phyloP scores from a whole-genome alignment of 2,329 filamentous ascomycete species.

The Aaosphaeria arxii region DNA sequence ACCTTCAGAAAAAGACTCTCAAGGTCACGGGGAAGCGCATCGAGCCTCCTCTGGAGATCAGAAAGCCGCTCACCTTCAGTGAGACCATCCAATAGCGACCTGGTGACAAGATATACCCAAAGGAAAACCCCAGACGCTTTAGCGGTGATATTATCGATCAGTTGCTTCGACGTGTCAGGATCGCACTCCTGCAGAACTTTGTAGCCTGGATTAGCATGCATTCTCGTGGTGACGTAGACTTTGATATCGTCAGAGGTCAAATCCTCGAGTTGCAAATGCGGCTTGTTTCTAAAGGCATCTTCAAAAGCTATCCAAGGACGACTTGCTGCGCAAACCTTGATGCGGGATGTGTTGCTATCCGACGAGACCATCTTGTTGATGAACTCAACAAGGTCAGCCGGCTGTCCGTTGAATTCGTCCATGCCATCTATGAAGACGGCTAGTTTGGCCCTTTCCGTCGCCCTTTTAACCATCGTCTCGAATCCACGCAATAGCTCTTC shows the following conservation, averaged over 20 bases:
- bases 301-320: background rate
- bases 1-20: slow-evolving; percentile 1
- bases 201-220: background rate
- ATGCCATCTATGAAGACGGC: slow-evolving; percentile 16
- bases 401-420: slow-evolving; percentile 8
- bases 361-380: background rate
- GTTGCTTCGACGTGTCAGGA: background rate
- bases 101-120: slow-evolving; percentile 4
- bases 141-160: slow-evolving; percentile 1
- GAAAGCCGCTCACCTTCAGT: slow-evolving; percentile 1
- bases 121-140: slow-evolving; percentile 6
- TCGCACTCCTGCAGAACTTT: background rate
- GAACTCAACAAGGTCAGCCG: background rate
- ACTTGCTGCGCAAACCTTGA: background rate
- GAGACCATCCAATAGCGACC: slow-evolving; percentile 2
- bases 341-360: background rate
- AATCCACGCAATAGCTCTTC: background rate
- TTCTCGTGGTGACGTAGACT: background rate
- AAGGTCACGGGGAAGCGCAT: slow-evolving; percentile 1
- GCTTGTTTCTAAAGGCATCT: background rate
- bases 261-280: background rate
- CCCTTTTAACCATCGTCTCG: background rate
- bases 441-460: slow-evolving; percentile 1
- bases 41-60: slow-evolving; percentile 1
- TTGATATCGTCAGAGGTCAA: background rate